Base-by-base conservation (phyloP, 2,329 filamentous ascomycete species). In the Dothiorella sarmentorum region DNA sequence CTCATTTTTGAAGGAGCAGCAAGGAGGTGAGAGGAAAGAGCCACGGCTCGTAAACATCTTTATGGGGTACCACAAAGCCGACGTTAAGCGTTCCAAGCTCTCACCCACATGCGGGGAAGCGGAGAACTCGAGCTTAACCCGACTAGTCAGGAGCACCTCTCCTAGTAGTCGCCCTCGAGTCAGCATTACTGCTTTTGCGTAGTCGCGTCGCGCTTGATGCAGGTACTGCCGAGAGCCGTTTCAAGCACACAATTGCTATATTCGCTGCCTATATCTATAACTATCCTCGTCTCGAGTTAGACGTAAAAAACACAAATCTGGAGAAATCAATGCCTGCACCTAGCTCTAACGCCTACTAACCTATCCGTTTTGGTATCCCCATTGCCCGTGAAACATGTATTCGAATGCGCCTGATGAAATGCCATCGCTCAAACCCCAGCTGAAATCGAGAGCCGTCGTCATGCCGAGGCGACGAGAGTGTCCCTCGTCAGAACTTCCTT, bases 401-500 rank as follows among this genome's bases (percentile, higher is more conserved):
- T 22, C 29, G 24, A 53, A 40, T 53, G 49, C 49, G 49, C 49
- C 49, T 53, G 49, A 22, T 53, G 49, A 22, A 22, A 53, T 40
- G 49, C 49, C 49, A 53, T 27, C 33, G 49, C 49, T 53, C 33
- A 57, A 26, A 49, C 20, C 24, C 42, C 29, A 37, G 29, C 4
- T 27, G 31, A 40, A 29, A 29, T 15, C 11, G 18, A 47, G n/a
- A 20, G 31, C 42, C 24, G 31, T 47, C 20, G 29, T 57, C 56
- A 58, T 58, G 56, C 43, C 11, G 56, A 7, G 24, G 43, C 11
- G 13, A 37, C 26, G 6, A 44, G 11, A 15, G 33, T 29, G 37
- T 62, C 63, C 42, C 56, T 53, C 20, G 45, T 61, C 64, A 77
- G 65, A 17, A 75, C 67, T 24, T 65, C 63, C 60, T 76, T 70